phyloP scores from a whole-genome alignment of 768 basidiomycete species.

The Amanita pallidorosea region DNA sequence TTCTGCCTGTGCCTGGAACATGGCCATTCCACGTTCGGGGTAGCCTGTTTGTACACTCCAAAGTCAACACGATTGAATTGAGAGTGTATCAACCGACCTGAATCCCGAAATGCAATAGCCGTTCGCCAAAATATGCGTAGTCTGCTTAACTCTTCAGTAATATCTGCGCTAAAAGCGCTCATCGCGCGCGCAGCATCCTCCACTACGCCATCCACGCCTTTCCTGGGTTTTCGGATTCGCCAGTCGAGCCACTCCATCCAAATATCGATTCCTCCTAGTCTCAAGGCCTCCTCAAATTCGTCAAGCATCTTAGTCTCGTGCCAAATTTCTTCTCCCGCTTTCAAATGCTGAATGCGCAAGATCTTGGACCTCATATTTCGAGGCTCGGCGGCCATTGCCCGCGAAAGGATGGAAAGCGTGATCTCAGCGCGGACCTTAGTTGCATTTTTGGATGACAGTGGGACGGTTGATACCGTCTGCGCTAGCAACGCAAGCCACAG shows the following conservation, averaged over 20 bases:
- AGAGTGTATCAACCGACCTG: constrained; percentile 34
- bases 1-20: constrained; percentile 81
- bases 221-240: constrained; percentile 39
- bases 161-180: constrained; percentile 25
- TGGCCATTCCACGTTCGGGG: constrained; percentile 59
- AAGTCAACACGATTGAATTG: constrained; percentile 5
- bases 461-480: constrained; percentile 52
- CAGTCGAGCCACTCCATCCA: constrained; percentile 80
- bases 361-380: constrained; percentile 35
- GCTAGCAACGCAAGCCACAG: constrained; percentile 58
- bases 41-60: constrained; percentile 37
- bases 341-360: constrained; percentile 55
- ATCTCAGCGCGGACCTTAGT: constrained; percentile 61
- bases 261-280: constrained; percentile 40
- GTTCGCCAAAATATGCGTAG: constrained; percentile 66
- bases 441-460: constrained; percentile 57
- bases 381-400: constrained; percentile 49
- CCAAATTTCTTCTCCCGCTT: constrained; percentile 69
- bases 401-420: constrained; percentile 51
- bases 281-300: constrained; percentile 66
- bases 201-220: constrained; percentile 42
- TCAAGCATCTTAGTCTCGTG: constrained; percentile 34
- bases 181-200: constrained; percentile 40
- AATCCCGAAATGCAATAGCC: constrained; percentile 48
- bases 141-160: constrained; percentile 38